Conservation (phyloP, 139 green algal species). For the Auxenochlorella pyrenoidosa region DNA sequence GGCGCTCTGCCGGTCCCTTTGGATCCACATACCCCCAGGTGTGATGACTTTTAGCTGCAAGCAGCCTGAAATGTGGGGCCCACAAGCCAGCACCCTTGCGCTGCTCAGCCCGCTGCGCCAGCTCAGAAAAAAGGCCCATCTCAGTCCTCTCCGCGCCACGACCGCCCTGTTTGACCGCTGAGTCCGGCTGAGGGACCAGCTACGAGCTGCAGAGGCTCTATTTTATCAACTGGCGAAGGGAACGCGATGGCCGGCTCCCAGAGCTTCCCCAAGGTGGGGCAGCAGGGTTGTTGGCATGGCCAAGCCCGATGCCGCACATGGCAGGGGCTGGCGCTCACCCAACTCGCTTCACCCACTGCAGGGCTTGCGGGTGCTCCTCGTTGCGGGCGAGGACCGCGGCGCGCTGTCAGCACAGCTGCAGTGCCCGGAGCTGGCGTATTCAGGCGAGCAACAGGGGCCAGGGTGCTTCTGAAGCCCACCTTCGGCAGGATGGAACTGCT, state of each 20-base stretch:
- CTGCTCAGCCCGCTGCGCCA: too few species aligned
- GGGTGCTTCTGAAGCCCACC: background rate
- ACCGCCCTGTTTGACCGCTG: too few species aligned
- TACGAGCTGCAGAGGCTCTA: background rate
- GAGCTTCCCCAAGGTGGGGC: conserved; percentile 21
- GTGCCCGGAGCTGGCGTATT: conserved; percentile 36
- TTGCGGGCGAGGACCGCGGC: conserved; percentile 17
- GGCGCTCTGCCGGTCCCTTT: too few species aligned
- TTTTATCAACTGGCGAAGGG: too few species aligned
- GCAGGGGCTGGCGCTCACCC: background rate
- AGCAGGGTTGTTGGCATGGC: background rate
- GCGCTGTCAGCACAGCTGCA: conserved; percentile 26
- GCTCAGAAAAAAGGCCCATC: too few species aligned
- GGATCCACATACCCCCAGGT: too few species aligned
- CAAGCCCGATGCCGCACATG: background rate
- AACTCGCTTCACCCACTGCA: background rate
- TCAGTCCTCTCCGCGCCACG: too few species aligned
- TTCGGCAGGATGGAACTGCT: background rate
- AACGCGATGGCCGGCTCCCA: conserved; percentile 6
- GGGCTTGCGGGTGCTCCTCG: conserved; percentile 45
- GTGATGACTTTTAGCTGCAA: too few species aligned
- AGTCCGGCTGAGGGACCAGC: conserved; percentile 6
- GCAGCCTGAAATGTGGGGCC: too few species aligned
- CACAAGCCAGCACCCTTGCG: too few species aligned
- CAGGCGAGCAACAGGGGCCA: conserved; percentile 1